Conservation (phyloP, 164 flowering plant species). For the Dillenia suffruticosa region DNA sequence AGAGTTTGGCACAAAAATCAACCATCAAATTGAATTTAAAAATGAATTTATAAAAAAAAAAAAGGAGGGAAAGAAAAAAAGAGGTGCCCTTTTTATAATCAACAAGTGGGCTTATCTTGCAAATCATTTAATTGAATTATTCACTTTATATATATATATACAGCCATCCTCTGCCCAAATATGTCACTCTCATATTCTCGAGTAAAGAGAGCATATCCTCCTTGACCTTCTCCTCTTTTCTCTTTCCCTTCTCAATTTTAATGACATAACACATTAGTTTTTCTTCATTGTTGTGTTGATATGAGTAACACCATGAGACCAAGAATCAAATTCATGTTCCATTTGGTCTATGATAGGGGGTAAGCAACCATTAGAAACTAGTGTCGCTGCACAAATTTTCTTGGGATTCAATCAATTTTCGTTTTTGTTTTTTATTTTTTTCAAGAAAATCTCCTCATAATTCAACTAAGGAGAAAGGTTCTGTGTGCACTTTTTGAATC, state of each 20-base stretch:
- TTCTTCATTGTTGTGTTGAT: background rate
- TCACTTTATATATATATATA: slow-evolving; percentile 3
- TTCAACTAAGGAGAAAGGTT: too few relatives aligned
- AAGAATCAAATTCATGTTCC: slow-evolving; percentile 33
- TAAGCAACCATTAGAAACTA: slow-evolving; percentile 8
- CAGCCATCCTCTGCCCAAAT: background rate
- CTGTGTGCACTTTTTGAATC: too few relatives aligned
- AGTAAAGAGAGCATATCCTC: slow-evolving; percentile 9
- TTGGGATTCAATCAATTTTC: too few relatives aligned
- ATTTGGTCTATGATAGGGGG: slow-evolving; percentile 69
- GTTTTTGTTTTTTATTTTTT: too few relatives aligned
- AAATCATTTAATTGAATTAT: slow-evolving; percentile 6
- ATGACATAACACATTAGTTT: background rate
- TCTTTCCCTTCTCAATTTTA: background rate
- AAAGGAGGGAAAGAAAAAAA: too few relatives aligned
- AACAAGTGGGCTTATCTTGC: slow-evolving; percentile 17
- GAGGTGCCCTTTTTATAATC: slow-evolving; percentile 1
- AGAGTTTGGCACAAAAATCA: too few relatives aligned
- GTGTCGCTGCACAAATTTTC: too few relatives aligned
- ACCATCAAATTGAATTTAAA: too few relatives aligned
- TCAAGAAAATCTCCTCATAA: too few relatives aligned
- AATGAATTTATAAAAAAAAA: too few relatives aligned
- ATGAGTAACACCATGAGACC: slow-evolving; percentile 70
- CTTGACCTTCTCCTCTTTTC: slow-evolving; percentile 6
- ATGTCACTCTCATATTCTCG: slow-evolving; percentile 5